Percentiles rank a stretch among this genome's conserved stretches.
Conservation (phyloP, 139 green algal species). For the Tetradesmus obliquus region DNA sequence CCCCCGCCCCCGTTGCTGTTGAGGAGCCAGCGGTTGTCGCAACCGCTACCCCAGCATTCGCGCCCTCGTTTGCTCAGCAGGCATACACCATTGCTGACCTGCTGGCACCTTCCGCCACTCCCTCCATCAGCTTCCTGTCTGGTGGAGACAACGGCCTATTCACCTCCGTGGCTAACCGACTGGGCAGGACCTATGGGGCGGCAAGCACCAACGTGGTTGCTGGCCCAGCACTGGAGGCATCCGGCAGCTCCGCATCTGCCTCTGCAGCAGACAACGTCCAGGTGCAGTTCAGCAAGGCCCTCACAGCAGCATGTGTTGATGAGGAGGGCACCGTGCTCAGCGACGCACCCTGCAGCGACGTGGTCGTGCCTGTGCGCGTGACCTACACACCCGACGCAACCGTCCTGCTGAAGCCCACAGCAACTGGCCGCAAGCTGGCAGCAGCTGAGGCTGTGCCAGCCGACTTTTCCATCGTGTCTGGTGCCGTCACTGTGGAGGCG, state of each 20-base stretch:
- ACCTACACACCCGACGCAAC: background rate
- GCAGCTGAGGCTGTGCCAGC: background rate
- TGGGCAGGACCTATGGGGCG: background rate
- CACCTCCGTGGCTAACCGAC: background rate
- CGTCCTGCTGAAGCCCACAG: background rate
- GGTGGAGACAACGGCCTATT: conserved; percentile 21
- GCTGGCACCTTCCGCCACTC: background rate
- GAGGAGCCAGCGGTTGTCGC: background rate
- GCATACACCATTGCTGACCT: background rate
- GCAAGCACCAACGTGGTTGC: background rate
- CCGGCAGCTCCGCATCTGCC: background rate
- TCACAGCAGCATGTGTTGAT: background rate
- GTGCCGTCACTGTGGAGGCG: background rate
- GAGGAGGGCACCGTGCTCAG: background rate
- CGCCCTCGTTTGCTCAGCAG: background rate
- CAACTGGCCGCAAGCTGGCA: background rate
- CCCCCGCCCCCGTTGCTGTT: background rate
- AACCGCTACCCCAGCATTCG: background rate
- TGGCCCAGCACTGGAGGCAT: background rate
- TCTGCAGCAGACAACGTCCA: background rate
- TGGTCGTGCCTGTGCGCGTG: background rate
- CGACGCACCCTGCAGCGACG: background rate
- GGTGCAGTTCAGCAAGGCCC: conserved; percentile 3
- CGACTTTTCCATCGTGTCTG: background rate
- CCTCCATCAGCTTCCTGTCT: background rate